Evolutionary conservation across 306 rosid genomes (phyloP).

Genomic region (Gleditsia sinensis): DNA sequence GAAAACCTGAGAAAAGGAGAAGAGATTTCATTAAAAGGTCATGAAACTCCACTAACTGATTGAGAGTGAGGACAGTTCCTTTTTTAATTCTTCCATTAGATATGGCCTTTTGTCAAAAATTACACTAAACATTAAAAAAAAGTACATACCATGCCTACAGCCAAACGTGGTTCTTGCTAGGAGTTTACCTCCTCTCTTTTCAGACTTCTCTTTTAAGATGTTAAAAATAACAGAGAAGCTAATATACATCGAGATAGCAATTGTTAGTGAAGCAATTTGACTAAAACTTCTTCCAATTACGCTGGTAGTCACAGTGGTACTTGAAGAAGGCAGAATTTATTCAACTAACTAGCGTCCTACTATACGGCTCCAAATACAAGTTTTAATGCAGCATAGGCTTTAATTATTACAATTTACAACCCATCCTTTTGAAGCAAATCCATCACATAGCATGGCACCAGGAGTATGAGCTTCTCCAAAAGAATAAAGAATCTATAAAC

Average conservation of each 20-base stretch:
- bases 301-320: no score
- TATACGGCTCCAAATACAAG: neutral
- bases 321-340: neutral
- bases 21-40: no score
- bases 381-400: neutral
- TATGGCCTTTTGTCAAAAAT: no score
- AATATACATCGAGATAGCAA: no score
- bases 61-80: neutral
- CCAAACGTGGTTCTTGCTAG: neutral
- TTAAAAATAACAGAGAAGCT: no score
- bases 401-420: neutral
- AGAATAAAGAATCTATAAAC: conserved; percentile 19
- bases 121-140: neutral
- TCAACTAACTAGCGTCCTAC: neutral
- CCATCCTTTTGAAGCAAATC: conserved; percentile 21
- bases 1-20: no score
- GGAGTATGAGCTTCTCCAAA: neutral
- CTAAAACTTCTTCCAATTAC: no score
- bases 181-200: neutral
- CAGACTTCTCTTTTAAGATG: neutral
- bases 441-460: neutral
- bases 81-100: neutral
- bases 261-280: no score
- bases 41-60: no score
- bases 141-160: neutral